Conservation (phyloP, 2,329 filamentous ascomycete genomes). For the Acarospora socialis region DNA sequence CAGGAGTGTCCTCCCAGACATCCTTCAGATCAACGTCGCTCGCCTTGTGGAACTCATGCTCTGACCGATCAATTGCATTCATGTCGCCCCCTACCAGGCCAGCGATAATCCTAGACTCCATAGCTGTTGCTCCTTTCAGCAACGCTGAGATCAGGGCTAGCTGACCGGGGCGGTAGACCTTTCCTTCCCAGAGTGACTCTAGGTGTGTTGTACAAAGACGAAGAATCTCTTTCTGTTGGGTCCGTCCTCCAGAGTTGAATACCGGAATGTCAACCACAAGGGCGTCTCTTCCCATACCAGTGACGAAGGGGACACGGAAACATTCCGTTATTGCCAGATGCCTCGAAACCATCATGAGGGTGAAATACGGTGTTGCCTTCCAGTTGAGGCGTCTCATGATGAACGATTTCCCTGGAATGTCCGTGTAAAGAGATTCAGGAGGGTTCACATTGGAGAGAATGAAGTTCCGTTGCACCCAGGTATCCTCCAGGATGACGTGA, state of each 20-base stretch:
- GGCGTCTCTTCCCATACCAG: conserved; percentile 2
- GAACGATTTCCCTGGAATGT: too few species aligned
- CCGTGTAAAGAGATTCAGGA: too few species aligned
- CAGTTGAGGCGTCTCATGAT: too few species aligned
- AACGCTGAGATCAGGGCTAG: too few species aligned
- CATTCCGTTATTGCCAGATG: conserved; percentile 1
- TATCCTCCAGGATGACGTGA: conserved; percentile 1
- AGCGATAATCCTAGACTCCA: background rate
- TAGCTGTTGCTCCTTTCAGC: too few species aligned
- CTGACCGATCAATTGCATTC: conserved; percentile 1
- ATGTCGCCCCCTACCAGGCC: conserved; percentile 5
- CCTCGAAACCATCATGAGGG: too few species aligned
- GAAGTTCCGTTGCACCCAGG: conserved; percentile 4
- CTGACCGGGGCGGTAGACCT: too few species aligned
- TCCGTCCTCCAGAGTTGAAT: background rate
- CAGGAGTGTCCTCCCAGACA: too few species aligned
- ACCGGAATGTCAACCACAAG: conserved; percentile 4
- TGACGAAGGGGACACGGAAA: conserved; percentile 3
- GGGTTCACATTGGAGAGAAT: too few species aligned
- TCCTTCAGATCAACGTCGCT: conserved; percentile 1
- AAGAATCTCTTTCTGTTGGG: background rate
- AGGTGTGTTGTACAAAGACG: conserved; percentile 6
- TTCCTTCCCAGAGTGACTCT: conserved; percentile 1
- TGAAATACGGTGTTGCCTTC: too few species aligned
- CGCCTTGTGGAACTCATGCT: conserved; percentile 1